A percentile compares a stretch with the other conserved stretches of the same genome.
Conservation (phyloP, 345 rosid species). For the Citrus australasica region DNA sequence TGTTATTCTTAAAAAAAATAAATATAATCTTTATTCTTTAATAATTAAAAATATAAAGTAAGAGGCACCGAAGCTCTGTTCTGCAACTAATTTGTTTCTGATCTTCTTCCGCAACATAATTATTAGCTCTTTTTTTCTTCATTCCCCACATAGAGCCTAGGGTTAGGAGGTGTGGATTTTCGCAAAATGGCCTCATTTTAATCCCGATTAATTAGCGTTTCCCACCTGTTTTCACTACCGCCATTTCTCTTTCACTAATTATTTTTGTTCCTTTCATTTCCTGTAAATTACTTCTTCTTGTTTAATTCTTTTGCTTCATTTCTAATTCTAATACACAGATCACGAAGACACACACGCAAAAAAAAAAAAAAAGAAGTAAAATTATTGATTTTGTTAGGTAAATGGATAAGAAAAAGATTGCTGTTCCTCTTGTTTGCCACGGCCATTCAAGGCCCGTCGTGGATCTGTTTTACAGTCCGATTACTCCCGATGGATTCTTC, state of each 20-base stretch:
- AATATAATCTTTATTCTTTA: no score
- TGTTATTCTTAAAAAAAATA: no score
- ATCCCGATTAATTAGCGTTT: background rate
- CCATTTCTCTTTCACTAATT: conserved; percentile 10
- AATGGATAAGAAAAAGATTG: conserved; percentile 54
- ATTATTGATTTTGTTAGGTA: background rate
- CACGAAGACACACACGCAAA: background rate
- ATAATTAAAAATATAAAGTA: no score
- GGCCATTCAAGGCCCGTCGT: conserved; percentile 90
- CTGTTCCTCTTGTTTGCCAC: conserved; percentile 75
- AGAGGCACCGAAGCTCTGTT: background rate
- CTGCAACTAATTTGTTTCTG: background rate
- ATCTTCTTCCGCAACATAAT: background rate
- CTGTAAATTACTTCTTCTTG: background rate
- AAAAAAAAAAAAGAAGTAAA: background rate
- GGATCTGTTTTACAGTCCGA: conserved; percentile 70
- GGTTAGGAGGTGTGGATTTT: conserved; percentile 21
- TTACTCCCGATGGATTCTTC: conserved; percentile 83
- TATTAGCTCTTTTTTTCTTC: background rate
- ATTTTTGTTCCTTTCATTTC: background rate
- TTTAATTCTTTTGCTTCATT: background rate
- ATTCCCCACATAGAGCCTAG: conserved; percentile 5
- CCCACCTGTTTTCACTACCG: conserved; percentile 17
- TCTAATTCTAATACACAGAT: background rate
- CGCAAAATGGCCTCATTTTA: background rate